Evolutionary conservation across 2,329 filamentous ascomycete genomes (phyloP).

Genomic region (Cadophora sp.): DNA sequence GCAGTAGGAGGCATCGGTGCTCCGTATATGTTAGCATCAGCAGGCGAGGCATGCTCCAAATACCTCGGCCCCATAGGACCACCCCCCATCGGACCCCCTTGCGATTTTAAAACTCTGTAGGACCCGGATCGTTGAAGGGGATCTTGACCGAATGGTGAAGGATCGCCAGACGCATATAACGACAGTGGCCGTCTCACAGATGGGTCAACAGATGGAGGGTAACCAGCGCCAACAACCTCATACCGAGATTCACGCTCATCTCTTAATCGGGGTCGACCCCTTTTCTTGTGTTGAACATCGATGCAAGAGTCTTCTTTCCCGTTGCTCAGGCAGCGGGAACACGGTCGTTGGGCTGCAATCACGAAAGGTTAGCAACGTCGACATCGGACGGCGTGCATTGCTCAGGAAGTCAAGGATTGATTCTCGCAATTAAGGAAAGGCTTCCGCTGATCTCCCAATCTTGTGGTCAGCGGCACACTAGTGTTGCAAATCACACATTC

Average conservation of each 20-base stretch:
- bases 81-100: conserved; percentile 51
- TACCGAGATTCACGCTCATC: conserved; percentile 71
- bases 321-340: conserved; percentile 77
- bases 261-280: conserved; percentile 77
- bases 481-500: conserved; percentile 1
- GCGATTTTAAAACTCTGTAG: conserved; percentile 62
- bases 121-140: conserved; percentile 52
- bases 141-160: conserved; percentile 51
- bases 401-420: background rate
- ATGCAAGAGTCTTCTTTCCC: conserved; percentile 82
- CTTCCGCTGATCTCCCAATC: background rate
- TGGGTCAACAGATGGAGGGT: conserved; percentile 37
- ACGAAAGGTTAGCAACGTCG: conserved; percentile 31
- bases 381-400: background rate
- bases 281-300: conserved; percentile 87
- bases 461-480: conserved; percentile 10
- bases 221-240: conserved; percentile 48
- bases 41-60: conserved; percentile 55
- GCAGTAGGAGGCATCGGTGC: conserved; percentile 33
- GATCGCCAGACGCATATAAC: conserved; percentile 53
- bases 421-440: background rate
- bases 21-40: conserved; percentile 59
- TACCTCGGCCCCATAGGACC: conserved; percentile 57
- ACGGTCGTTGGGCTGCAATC: conserved; percentile 72
- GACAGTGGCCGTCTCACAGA: conserved; percentile 55